Evolutionary conservation across 768 basidiomycete genomes (phyloP), one percentile per base, ranked within the genome.

Genomic region (Cystobasidium onofrii): DNA sequence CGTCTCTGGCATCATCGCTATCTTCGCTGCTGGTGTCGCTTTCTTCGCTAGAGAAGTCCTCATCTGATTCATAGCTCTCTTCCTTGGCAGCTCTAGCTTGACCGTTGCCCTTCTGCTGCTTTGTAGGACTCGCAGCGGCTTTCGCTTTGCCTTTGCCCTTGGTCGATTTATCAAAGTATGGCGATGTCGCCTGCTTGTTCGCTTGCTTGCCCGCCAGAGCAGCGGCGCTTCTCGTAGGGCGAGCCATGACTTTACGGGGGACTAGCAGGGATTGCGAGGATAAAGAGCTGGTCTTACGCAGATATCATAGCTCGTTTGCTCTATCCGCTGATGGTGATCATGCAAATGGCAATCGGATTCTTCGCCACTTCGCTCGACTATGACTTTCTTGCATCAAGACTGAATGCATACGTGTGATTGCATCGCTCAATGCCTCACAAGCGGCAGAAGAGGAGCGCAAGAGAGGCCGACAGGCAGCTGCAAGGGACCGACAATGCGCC

Each of bases 401-500:
- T 23, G 31, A 10, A 31, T 17, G 46, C 18, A 39, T 39, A 15
- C 7, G 39, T 6, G 39, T 39, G 39, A 39, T 15, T 39, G 39
- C 23, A 9, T n/a, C 15, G 65, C n/a, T n/a, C n/a, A 36, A 71
- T 71, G 69, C 69, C 69, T 31, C 69, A 71, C 55, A 71, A 71
- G 39, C 50, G 69, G 23, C 25, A 46, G n/a, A 71, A 71, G 69
- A 71, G 55, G 39, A 41, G 36, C 39, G 69, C 43, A 34, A 71
- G 69, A 44, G 69, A 71, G 27, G 69, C 69, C 10, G 55, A 57
- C 55, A 71, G 33, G 69, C 23, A 29, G 20, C 23, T 25, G 12
- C 50, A 57, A 34, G 69, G 69, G 7, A 55, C 29, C 10, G 55
- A 71, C 69, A 71, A 71, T 71, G 69, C 69, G 6, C 69, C 69